Evolutionary conservation across 768 basidiomycete species (phyloP).

Genomic region (Lactarius sp.): DNA sequence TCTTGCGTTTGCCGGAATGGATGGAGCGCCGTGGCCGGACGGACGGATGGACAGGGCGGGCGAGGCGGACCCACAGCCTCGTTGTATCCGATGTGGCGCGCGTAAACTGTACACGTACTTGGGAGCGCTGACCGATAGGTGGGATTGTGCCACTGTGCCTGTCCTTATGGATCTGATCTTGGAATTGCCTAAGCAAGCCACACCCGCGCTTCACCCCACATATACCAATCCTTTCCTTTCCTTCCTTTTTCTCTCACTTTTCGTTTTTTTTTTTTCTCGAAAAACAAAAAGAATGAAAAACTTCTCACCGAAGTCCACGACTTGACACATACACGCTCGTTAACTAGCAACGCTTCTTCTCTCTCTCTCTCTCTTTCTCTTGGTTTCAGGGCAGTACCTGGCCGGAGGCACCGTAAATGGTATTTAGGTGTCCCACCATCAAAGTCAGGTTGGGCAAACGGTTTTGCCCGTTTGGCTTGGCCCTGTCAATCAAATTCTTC

Average conservation of each 20-base stretch:
- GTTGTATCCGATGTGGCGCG: slow-evolving; percentile 12
- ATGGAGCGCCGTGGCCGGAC: background rate
- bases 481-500: slow-evolving; percentile 6
- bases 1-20: too few relatives aligned
- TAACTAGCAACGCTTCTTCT: too few relatives aligned
- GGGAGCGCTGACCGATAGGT: background rate
- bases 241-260: background rate
- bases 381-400: background rate
- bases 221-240: background rate
- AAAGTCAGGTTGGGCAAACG: background rate
- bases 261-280: slow-evolving; percentile 10
- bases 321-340: too few relatives aligned
- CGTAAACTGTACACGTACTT: slow-evolving; percentile 7
- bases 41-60: background rate
- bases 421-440: background rate
- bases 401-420: background rate
- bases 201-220: background rate
- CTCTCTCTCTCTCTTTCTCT: too few relatives aligned
- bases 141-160: background rate
- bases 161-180: slow-evolving; percentile 4
- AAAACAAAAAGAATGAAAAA: background rate
- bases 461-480: background rate
- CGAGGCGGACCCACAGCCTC: slow-evolving; percentile 15
- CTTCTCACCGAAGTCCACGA: too few relatives aligned
- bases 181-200: slow-evolving; percentile 7